A percentile compares a stretch with the other conserved stretches of the same genome.
These are phyloP conservation scores for Huntiella bhutanensis DNA, from an alignment of 2,329 filamentous ascomycete genomes.

Conservation along the genomic window DNA sequence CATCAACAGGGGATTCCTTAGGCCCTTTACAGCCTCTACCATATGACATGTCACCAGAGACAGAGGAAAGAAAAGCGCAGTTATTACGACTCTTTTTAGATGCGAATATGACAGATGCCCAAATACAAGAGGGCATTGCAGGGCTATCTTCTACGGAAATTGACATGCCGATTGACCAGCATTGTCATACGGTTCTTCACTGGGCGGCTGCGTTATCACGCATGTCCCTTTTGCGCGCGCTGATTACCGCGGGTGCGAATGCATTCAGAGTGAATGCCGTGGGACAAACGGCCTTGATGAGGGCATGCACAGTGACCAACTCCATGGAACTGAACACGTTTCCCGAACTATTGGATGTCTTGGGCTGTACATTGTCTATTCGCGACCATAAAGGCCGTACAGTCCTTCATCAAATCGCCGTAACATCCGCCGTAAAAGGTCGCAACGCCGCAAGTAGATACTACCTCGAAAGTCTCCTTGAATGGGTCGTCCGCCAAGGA, in stretches of 20 bases:
- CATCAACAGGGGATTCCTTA: slow-evolving; percentile 24
- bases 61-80: slow-evolving; percentile 62
- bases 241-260: slow-evolving; percentile 71
- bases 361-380: slow-evolving; percentile 79
- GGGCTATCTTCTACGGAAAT: slow-evolving; percentile 62
- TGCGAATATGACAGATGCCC: slow-evolving; percentile 46
- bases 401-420: slow-evolving; percentile 86
- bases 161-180: slow-evolving; percentile 79
- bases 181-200: slow-evolving; percentile 77
- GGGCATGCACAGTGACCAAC: slow-evolving; percentile 82
- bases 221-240: slow-evolving; percentile 58
- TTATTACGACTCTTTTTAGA: slow-evolving; percentile 73
- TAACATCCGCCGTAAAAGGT: slow-evolving; percentile 89
- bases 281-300: slow-evolving; percentile 84
- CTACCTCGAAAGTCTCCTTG: slow-evolving; percentile 82
- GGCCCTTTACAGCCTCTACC: slow-evolving; percentile 47
- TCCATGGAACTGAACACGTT: slow-evolving; percentile 84
- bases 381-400: slow-evolving; percentile 78
- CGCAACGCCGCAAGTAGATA: slow-evolving; percentile 82
- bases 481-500: slow-evolving; percentile 82
- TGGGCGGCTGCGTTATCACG: slow-evolving; percentile 91
- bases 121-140: slow-evolving; percentile 57
- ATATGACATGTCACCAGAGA: slow-evolving; percentile 39
- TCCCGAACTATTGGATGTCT: slow-evolving; percentile 70
- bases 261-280: slow-evolving; percentile 75